These are phyloP conservation scores for Mycena sanguinolenta DNA, from an alignment of 768 basidiomycete species.

Conservation along the genomic window DNA sequence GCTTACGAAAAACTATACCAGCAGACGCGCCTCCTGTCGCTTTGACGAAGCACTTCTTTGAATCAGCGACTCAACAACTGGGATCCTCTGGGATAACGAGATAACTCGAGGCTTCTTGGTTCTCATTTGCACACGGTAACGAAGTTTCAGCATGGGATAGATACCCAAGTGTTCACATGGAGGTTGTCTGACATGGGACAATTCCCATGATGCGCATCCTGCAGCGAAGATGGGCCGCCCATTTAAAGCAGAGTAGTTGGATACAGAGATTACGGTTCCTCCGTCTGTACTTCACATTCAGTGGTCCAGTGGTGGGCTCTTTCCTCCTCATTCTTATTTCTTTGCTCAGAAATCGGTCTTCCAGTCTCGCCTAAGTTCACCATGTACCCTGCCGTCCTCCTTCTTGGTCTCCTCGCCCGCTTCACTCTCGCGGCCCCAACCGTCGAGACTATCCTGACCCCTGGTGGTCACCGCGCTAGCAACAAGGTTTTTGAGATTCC, in stretches of 20 bases:
- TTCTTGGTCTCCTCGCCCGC: constrained; percentile 14
- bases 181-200: neutral
- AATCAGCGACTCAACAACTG: too few species aligned
- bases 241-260: neutral
- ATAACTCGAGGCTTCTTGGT: neutral
- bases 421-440: constrained; percentile 18
- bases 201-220: neutral
- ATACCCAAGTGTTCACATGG: neutral
- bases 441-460: constrained; percentile 11
- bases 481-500: constrained; percentile 28
- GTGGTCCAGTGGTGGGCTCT: neutral
- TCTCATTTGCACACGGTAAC: neutral
- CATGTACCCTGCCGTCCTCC: constrained; percentile 16
- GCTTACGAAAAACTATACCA: neutral
- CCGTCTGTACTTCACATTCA: neutral
- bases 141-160: neutral
- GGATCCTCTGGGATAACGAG: neutral
- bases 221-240: neutral
- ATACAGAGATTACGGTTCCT: neutral
- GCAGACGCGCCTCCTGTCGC: too few species aligned
- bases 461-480: constrained; percentile 20
- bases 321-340: neutral
- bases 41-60: too few species aligned
- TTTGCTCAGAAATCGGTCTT: neutral
- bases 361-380: neutral